phyloP scores from a whole-genome alignment of 441 rosid species.

The Populus hybrid region DNA sequence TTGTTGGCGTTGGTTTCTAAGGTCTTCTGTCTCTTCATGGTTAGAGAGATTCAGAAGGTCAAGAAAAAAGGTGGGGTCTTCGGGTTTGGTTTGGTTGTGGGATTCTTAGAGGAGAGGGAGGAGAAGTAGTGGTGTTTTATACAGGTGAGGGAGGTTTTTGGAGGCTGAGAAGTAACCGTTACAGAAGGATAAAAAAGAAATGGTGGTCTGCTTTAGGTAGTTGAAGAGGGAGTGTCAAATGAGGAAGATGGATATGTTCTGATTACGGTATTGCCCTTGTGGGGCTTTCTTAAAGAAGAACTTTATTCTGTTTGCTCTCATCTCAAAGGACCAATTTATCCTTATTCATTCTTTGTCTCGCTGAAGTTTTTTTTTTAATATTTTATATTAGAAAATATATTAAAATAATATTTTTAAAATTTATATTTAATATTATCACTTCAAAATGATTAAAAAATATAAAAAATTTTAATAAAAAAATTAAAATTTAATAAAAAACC shows the following conservation, averaged over 20 bases:
- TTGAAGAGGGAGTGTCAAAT: constrained; percentile 10
- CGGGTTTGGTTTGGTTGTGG: not conserved
- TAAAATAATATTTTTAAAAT: no score
- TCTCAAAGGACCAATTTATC: not conserved
- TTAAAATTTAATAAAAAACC: no score
- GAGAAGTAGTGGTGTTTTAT: not conserved
- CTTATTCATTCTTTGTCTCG: not conserved
- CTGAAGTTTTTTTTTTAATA: no score
- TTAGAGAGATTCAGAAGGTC: constrained; percentile 9
- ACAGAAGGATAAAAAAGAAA: constrained; percentile 19
- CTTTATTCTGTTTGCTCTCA: not conserved
- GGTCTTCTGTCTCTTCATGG: constrained; percentile 52
- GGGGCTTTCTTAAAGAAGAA: not conserved
- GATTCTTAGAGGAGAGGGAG: not conserved
- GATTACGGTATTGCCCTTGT: constrained; percentile 20
- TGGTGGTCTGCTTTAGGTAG: constrained; percentile 7
- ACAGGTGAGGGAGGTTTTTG: not conserved
- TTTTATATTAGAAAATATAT: no score
- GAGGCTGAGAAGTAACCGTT: constrained; percentile 27
- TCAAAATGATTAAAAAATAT: no score
- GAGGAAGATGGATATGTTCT: constrained; percentile 10
- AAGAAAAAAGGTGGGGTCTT: not conserved
- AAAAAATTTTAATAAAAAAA: no score
- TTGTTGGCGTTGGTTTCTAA: constrained; percentile 24
- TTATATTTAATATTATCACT: no score